Base-by-base conservation (phyloP, 148 eudicot genomes). In the Spergularia marina region DNA sequence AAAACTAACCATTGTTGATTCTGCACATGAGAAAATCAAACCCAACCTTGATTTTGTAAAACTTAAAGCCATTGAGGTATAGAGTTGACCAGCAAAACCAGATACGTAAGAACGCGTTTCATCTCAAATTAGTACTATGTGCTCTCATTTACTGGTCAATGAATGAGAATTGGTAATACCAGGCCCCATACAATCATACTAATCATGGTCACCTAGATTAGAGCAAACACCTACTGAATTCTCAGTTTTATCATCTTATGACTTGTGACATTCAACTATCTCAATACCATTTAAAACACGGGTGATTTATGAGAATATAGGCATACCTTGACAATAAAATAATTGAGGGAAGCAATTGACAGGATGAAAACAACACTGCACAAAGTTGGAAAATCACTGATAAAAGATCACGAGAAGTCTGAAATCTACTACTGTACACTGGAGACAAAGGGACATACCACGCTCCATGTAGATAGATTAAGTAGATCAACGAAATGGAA, bases 391-490 rank as follows among this genome's bases (percentile, higher is more conserved):
- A 65, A 70, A 56, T 11, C 71, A 76, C 17, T 20, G 44, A 70
- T 58, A 73, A 39, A 80, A 73, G 64, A 59, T 70, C 74, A 67
- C 61, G n/a, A 71, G 30, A 5, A 55, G 68, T n/a, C 20, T 57
- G 68, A 74, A 44, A 15, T 66, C 18, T 53, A 18, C 65, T 16
- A 69, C n/a, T n/a, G n/a, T n/a, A n/a, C 25, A 51, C 21, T 40
- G 16, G 36, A 53, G 47, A 49, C 65, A 23, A 69, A 44, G 72
- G 70, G 40, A 77, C 83, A 52, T 86, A 94, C 98, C 97, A 94
- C 70, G 92, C 93, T 80, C 94, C 98, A 72, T 94, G 98, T 58
- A 94, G 89, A 80, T 91, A 90, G 30, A 85, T 75, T 70, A 91
- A 70, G 84, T 91, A 94, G 60, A 78, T 78, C 80, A 86, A 77